phyloP scores from a whole-genome alignment of 768 basidiomycete genomes.

The Fibroporia radiculosa region DNA sequence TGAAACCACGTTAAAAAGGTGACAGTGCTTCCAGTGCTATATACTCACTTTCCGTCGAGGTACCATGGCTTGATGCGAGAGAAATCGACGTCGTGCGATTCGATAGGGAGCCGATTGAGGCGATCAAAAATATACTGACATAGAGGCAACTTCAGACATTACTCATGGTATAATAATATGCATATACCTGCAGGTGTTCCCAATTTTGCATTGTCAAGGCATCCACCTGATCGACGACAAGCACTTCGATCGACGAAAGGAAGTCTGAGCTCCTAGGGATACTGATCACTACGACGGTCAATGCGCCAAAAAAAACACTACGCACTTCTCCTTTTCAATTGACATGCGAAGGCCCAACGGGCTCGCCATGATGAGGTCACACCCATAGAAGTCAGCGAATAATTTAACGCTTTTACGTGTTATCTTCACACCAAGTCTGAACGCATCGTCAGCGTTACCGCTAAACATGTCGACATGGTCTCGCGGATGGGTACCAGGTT shows the following conservation, averaged over 20 bases:
- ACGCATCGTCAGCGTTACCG: slow-evolving; percentile 97
- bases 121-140: slow-evolving; percentile 78
- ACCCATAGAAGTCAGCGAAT: slow-evolving; percentile 84
- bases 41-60: slow-evolving; percentile 75
- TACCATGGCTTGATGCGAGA: slow-evolving; percentile 98
- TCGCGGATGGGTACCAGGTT: slow-evolving; percentile 68
- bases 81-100: slow-evolving; percentile 91
- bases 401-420: slow-evolving; percentile 89
- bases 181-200: slow-evolving; percentile 87
- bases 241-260: slow-evolving; percentile 85
- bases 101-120: slow-evolving; percentile 85
- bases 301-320: slow-evolving; percentile 5
- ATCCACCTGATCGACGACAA: slow-evolving; percentile 90
- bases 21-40: no score
- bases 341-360: slow-evolving; percentile 86
- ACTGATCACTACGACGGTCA: background rate
- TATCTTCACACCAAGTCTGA: slow-evolving; percentile 86
- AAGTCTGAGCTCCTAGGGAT: slow-evolving; percentile 74
- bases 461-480: slow-evolving; percentile 93
- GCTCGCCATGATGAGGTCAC: slow-evolving; percentile 89
- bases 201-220: slow-evolving; percentile 97
- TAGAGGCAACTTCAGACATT: background rate
- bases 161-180: background rate
- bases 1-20: background rate
- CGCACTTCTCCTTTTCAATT: slow-evolving; percentile 91